phyloP scores from a whole-genome alignment of 345 rosid species.

The Citrus trifoliata region DNA sequence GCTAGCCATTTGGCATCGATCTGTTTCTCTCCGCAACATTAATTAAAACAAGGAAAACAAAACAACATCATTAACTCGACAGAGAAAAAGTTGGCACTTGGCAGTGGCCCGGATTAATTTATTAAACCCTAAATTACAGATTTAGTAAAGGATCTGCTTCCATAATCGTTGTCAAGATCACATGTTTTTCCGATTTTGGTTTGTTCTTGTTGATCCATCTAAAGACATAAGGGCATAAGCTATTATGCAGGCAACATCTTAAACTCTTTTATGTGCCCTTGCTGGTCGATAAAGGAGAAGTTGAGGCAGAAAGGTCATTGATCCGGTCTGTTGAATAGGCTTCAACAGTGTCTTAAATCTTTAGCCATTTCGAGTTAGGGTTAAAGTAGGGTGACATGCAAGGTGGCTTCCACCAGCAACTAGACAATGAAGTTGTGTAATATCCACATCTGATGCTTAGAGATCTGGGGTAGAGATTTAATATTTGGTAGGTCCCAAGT shows the following conservation, averaged over 20 bases:
- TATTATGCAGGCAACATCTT: conserved; percentile 17
- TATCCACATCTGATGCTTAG: conserved; percentile 23
- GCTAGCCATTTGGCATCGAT: neutral
- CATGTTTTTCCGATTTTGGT: conserved; percentile 24
- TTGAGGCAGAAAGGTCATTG: conserved; percentile 22
- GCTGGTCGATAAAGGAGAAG: neutral
- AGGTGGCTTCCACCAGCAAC: conserved; percentile 25
- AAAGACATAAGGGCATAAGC: conserved; percentile 10
- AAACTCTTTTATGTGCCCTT: conserved; percentile 10
- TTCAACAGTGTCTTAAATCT: conserved; percentile 8
- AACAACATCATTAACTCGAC: neutral
- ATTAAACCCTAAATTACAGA: neutral
- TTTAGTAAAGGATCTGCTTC: conserved; percentile 11
- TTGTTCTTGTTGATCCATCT: conserved; percentile 12
- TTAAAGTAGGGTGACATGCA: neutral
- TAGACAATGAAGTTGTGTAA: conserved; percentile 7
- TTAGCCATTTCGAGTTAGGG: neutral
- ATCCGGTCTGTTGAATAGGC: conserved; percentile 14
- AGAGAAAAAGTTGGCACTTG: conserved; percentile 1
- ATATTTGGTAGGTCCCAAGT: conserved; percentile 13
- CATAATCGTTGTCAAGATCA: conserved; percentile 26
- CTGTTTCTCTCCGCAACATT: neutral
- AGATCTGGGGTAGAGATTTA: neutral
- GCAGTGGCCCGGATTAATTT: too few relatives aligned
- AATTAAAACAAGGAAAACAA: conserved; percentile 1